phyloP scores from a whole-genome alignment of 257 asterid species.

The Jaltomata sinuosa region DNA sequence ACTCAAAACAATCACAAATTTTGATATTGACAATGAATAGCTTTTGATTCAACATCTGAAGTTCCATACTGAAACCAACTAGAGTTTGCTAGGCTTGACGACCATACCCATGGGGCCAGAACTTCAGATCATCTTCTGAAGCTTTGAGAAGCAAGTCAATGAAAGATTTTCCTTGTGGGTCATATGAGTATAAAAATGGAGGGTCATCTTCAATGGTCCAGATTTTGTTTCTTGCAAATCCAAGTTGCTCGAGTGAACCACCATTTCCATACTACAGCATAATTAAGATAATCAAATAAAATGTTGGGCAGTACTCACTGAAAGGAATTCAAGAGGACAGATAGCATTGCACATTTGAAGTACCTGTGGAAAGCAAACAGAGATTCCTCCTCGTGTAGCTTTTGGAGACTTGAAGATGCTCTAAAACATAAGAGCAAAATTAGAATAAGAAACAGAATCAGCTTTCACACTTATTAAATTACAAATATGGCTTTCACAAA shows the following conservation, averaged over 20 bases:
- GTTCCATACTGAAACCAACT: background rate
- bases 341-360: background rate
- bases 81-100: background rate
- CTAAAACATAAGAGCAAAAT: constrained; percentile 20
- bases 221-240: constrained; percentile 69
- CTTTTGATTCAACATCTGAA: background rate
- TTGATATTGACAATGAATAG: background rate
- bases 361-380: constrained; percentile 90
- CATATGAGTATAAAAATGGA: constrained; percentile 56
- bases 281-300: constrained; percentile 2
- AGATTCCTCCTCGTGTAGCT: constrained; percentile 89
- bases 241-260: constrained; percentile 69
- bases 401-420: constrained; percentile 80
- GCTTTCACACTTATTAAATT: background rate
- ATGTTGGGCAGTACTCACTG: background rate
- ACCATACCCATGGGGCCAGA: constrained; percentile 83
- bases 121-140: constrained; percentile 74
- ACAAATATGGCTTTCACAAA: background rate
- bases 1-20: background rate
- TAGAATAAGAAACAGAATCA: background rate
- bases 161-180: constrained; percentile 55
- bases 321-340: background rate
- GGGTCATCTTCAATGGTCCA: constrained; percentile 80
- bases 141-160: constrained; percentile 82
- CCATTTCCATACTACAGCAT: constrained; percentile 57